Base-by-base conservation (phyloP, 73 alveolate species). In the Tetrahymena borealis region DNA sequence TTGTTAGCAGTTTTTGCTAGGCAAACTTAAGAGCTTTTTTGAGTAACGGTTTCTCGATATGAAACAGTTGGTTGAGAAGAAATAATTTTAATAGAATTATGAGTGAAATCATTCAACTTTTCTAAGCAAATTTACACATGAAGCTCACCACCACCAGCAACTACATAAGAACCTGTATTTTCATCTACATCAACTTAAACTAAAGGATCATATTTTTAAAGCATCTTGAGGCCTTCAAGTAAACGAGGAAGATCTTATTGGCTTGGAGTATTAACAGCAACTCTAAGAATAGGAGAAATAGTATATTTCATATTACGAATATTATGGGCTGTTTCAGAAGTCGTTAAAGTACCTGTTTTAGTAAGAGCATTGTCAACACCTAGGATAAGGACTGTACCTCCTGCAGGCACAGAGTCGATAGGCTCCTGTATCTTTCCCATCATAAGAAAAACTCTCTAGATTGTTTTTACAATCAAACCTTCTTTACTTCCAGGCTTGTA, bases 401-500 rank as follows among this genome's bases (percentile, higher is more conserved):
- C 99, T 78, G 99, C 96, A 38, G 99, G 99, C 90, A 98, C 97
- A 95, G 96, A 98, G 37, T 90, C 94, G 33, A 96, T 40, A 18
- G 37, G 78, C 90, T 95, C 97, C 8, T 90, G 91, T 39, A 90
- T 94, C 28, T 96, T 96, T 43, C 98, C 99, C 97, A 96, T 98
- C 99, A 98, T 97, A 42, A 97, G 38, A 12, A 97, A 96, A 4
- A 97, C 96, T 79, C 98, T 97, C 95, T 97, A 97, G 39, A 98
- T 92, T 77, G 92, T 95, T 94, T 97, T 97, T 40, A 93, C 94
- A 79, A 94, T 90, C 43, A 98, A 94, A 91, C 97, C 99, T 90
- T 95, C 98, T 94, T 97, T 95, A 90, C 95, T 93, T n/a, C 99
- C 99, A 9, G 94, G 96, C 90, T 91, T 85, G 96, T 97, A 96